A percentile compares a stretch with the other conserved stretches of the same genome.
phyloP scores from a whole-genome alignment of 116 monocot species.

The Cymodocea nodosa region DNA sequence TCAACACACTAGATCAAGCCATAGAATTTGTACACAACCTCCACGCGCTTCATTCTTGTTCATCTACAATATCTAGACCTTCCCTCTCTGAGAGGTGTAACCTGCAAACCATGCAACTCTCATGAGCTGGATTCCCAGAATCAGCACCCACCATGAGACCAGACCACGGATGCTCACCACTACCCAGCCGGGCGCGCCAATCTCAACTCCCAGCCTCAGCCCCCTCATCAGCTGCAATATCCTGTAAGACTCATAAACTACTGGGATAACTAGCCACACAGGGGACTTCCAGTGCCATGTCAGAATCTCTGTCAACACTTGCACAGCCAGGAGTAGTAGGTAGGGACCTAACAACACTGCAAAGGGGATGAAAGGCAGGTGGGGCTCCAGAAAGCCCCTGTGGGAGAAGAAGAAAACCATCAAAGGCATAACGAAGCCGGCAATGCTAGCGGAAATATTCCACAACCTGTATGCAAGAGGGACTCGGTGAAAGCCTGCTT shows the following conservation, averaged over 20 bases:
- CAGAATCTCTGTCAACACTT: constrained; percentile 69
- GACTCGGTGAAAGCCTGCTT: constrained; percentile 9
- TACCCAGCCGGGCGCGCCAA: constrained; percentile 64
- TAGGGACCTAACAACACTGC: constrained; percentile 67
- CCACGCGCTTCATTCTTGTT: no score
- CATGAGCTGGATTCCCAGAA: constrained; percentile 82
- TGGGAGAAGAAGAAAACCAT: constrained; percentile 28
- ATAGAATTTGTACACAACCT: no score
- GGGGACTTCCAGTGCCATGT: constrained; percentile 96
- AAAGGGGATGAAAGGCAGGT: constrained; percentile 50
- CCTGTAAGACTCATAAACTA: constrained; percentile 80
- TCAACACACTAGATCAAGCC: no score
- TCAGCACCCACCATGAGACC: constrained; percentile 87
- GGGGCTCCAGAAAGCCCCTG: constrained; percentile 40
- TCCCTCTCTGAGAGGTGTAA: constrained; percentile 6
- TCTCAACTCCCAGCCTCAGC: constrained; percentile 45
- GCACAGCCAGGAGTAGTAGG: constrained; percentile 59
- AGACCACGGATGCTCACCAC: constrained; percentile 43
- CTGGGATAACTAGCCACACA: constrained; percentile 72
- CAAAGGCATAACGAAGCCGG: constrained; percentile 56
- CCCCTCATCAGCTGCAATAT: constrained; percentile 89
- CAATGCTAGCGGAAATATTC: constrained; percentile 54
- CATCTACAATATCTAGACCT: no score
- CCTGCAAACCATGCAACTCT: constrained; percentile 81
- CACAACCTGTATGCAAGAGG: constrained; percentile 57